Base-by-base conservation (phyloP, 257 asterid species). In the Lithospermum erythrorhizon region DNA sequence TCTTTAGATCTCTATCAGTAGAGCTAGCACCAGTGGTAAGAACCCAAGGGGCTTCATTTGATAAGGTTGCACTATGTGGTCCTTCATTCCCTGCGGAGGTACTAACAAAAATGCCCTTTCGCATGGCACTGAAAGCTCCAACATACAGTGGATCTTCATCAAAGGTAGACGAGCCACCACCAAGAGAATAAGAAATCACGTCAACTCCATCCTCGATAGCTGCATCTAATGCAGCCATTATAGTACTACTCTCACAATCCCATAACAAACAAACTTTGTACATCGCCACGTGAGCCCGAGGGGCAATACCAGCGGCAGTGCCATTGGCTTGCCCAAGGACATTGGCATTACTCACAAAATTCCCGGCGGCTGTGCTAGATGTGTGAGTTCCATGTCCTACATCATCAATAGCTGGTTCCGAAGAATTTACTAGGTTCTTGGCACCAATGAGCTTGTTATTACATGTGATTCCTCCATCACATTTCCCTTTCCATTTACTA, bases 171-270 rank as follows among this genome's bases (percentile, higher is more conserved):
- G 53, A 2, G 6, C 0, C 5, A 0, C 23, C 60, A 16, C 52
- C 58, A 8, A 65, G 6, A 9, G 69, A 65, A 30, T 35, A 23
- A 32, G 69, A 65, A 56, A 65, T 14, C 37, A 65, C 47, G 20
- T 65, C 63, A 55, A 65, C 69, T 18, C 63, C 63, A 6, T 65
- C 69, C 21, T 45, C 69, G 21, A 65, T 65, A 21, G 69, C 69
- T n/a, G 63, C 35, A 9, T 64, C 68, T 17, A 64, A 3, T 19
- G 54, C 62, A 51, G 67, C 60, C 15, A 27, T 9, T 23, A 23
- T 1, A 55, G 15, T 24, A 51, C 53, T 49, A 59, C 67, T 24
- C 27, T 2, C 27, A 24, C 27, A 24, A 24, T 24, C 27, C 27
- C 27, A 24, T 24, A 24, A 24, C 4, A 4, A 24, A 24, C n/a